These are phyloP conservation scores for Asterochloris erici DNA, from an alignment of 139 green algal genomes.

Conservation along the genomic window DNA sequence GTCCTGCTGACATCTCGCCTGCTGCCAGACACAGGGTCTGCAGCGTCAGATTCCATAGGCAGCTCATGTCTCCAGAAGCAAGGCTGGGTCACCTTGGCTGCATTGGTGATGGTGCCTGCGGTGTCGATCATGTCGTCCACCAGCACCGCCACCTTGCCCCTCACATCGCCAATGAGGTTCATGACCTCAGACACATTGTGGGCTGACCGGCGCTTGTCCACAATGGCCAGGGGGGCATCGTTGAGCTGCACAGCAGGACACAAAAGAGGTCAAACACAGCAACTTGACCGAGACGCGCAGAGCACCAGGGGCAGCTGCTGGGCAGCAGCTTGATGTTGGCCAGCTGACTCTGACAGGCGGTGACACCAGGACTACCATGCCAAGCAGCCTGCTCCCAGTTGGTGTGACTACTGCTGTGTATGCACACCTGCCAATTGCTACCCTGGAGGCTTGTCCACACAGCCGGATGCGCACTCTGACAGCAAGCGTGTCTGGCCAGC, in stretches of 20 bases:
- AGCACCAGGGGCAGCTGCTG: no score
- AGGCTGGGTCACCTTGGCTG: conserved; percentile 55
- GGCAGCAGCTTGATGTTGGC: no score
- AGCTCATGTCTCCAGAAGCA: no score
- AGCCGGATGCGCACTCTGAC: no score
- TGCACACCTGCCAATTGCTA: not conserved
- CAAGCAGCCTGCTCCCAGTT: no score
- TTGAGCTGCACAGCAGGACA: conserved; percentile 35
- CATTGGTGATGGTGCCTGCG: conserved; percentile 95
- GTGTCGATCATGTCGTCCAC: conserved; percentile 99
- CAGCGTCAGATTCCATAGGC: no score
- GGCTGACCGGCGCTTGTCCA: conserved; percentile 93
- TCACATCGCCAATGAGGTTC: conserved; percentile 99
- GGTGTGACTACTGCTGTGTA: no score
- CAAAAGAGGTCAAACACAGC: not conserved
- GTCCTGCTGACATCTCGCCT: no score
- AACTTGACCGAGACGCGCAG: not conserved
- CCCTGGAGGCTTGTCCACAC: not conserved
- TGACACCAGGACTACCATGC: no score
- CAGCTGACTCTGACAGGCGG: no score
- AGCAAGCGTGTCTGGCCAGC: no score
- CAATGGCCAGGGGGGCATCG: conserved; percentile 96
- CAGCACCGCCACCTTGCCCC: conserved; percentile 96
- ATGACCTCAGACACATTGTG: conserved; percentile 99
- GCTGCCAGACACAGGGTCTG: no score